A percentile compares a stretch with the other conserved stretches of the same genome.
Conservation (phyloP, 805 yeast species). For the Wickerhamiella dianesei region DNA sequence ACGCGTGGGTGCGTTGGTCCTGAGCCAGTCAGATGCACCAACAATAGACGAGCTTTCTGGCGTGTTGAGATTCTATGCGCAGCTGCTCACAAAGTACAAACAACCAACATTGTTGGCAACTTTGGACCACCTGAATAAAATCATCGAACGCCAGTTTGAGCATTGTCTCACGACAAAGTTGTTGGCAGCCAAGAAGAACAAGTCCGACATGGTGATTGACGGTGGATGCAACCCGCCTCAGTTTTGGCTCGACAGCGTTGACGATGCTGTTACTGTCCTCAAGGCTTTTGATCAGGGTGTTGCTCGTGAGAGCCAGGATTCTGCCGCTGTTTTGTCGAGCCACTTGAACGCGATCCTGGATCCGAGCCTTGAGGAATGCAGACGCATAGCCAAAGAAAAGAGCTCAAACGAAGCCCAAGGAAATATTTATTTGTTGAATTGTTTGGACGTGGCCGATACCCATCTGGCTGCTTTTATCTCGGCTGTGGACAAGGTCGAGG, state of each 20-base stretch:
- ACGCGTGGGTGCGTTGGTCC: slow-evolving; percentile 52
- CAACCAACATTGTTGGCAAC: slow-evolving; percentile 20
- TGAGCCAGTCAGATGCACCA: slow-evolving; percentile 47
- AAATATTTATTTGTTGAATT: slow-evolving; percentile 23
- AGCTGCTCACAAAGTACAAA: slow-evolving; percentile 44
- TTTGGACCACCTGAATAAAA: slow-evolving; percentile 25
- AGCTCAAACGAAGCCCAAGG: slow-evolving; percentile 4
- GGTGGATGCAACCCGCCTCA: slow-evolving; percentile 28
- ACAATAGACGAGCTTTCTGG: slow-evolving; percentile 46
- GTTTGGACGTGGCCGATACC: slow-evolving; percentile 24
- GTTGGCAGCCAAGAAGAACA: slow-evolving; percentile 22
- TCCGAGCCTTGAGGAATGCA: slow-evolving; percentile 23
- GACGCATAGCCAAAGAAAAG: slow-evolving; percentile 17
- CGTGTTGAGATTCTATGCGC: slow-evolving; percentile 50
- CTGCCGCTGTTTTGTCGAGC: slow-evolving; percentile 9
- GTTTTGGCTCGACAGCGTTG: slow-evolving; percentile 28
- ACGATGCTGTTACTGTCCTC: slow-evolving; percentile 46
- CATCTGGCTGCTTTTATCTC: slow-evolving; percentile 22
- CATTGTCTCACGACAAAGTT: slow-evolving; percentile 28
- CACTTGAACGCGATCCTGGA: slow-evolving; percentile 24
- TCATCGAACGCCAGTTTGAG: slow-evolving; percentile 30
- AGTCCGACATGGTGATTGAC: slow-evolving; percentile 60
- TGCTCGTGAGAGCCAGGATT: slow-evolving; percentile 11
- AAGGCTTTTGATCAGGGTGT: slow-evolving; percentile 30
- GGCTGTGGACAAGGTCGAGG: slow-evolving; percentile 22